Evolutionary conservation across 768 basidiomycete genomes (phyloP).

Genomic region (Russula sp.): DNA sequence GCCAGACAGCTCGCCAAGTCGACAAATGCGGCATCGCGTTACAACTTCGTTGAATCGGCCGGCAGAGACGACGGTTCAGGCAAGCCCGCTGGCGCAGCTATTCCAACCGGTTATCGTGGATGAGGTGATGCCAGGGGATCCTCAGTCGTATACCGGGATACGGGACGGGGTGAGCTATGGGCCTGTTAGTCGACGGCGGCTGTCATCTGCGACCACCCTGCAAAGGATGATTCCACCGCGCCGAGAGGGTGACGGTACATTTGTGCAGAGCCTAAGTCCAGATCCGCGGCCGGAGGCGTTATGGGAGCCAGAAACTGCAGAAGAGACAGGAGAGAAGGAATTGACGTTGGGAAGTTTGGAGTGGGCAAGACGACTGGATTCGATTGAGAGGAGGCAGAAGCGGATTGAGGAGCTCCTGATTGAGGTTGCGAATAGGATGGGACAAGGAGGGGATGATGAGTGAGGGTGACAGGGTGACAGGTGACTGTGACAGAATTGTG

Average conservation of each 20-base stretch:
- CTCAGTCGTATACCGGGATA: conserved; percentile 9
- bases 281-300: conserved; percentile 19
- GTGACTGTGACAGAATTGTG: neutral
- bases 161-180: conserved; percentile 33
- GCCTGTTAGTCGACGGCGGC: conserved; percentile 33
- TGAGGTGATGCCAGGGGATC: conserved; percentile 35
- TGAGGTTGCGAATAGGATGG: conserved; percentile 11
- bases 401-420: conserved; percentile 42
- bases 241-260: conserved; percentile 11
- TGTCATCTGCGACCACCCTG: conserved; percentile 29
- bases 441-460: neutral
- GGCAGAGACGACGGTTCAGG: conserved; percentile 32
- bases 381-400: conserved; percentile 39
- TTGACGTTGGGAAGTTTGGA: conserved; percentile 26
- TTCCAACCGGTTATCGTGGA: conserved; percentile 61
- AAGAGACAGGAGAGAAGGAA: conserved; percentile 27
- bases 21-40: conserved; percentile 32
- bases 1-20: conserved; percentile 7
- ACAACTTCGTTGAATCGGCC: conserved; percentile 38
- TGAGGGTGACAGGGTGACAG: neutral
- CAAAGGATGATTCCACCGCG: conserved; percentile 11
- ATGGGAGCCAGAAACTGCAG: conserved; percentile 11
- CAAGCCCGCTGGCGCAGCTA: conserved; percentile 67
- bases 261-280: conserved; percentile 30
- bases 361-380: conserved; percentile 32